Evolutionary conservation across 768 basidiomycete genomes (phyloP), one percentile per base, ranked within the genome.

Genomic region (Dioszegia aurantiaca): DNA sequence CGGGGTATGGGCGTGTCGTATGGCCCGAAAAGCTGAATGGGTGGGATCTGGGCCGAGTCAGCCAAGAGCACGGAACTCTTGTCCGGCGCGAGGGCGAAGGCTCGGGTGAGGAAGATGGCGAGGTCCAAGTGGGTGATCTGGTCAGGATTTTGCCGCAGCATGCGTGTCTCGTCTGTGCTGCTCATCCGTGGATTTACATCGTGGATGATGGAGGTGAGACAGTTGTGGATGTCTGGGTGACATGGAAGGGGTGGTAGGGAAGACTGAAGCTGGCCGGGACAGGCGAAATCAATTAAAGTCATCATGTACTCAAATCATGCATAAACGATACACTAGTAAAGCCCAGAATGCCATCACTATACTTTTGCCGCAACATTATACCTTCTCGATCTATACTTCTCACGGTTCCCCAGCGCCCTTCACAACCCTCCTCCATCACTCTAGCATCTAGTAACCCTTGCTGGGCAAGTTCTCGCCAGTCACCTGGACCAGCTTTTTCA

Each of bases 181-280:
- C 83, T 2, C 83, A 87, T 67, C 85, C 86, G 0, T 90, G 87
- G 88, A 89, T 86, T 73, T 90, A 90, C 69, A 79, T 91, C 19
- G 84, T 90, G 2, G 89, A 91, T 63, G 83, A 83, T 6, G 79
- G 71, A 79, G 28, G 58, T 0, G 68, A 73, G 23, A 44, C 53
- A 33, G 67, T 64, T 19, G 55, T 46, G 19, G 89, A 91, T 74
- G 78, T 91, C 27, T 91, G 90, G 90, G 85, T 90, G 42, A 84
- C 89, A 6, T 90, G 89, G 87, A 93, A 90, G 76, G 89, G 89
- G 0, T 91, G 90, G 90, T 93, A 69, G n/a, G n/a, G n/a, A n/a
- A n/a, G 37, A n/a, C 30, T 21, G 1, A 41, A 33, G 33, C 33
- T 33, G 6, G 6, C 6, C 33, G 33, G 33, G 33, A n/a, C n/a